Conservation (phyloP, 192 early-diverging fungal species). For the Coemansia sp. region DNA sequence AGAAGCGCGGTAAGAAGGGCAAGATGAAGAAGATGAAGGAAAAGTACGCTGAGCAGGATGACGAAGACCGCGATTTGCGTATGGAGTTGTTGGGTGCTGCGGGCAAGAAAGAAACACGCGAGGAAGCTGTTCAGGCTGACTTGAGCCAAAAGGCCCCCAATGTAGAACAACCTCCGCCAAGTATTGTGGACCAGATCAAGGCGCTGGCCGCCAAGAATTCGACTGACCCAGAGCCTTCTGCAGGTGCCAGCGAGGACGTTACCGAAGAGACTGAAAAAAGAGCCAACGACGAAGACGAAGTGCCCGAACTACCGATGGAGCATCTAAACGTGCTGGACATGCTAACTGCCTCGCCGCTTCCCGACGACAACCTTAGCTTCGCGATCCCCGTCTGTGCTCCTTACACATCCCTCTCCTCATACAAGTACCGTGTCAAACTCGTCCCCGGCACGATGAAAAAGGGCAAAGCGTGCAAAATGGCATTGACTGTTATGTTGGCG, state of each 20-base stretch:
- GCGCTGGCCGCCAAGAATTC: constrained; percentile 4
- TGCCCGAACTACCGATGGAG: constrained; percentile 30
- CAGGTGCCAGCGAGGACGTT: background rate
- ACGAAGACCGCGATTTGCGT: constrained; percentile 82
- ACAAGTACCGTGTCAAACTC: constrained; percentile 95
- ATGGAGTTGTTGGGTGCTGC: constrained; percentile 76
- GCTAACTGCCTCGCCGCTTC: constrained; percentile 74
- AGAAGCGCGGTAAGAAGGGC: constrained; percentile 78
- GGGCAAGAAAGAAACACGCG: constrained; percentile 43
- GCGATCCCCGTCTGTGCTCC: constrained; percentile 95
- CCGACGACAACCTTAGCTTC: constrained; percentile 74
- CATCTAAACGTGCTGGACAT: constrained; percentile 69
- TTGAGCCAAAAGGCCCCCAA: background rate
- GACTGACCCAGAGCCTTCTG: background rate
- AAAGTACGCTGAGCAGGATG: constrained; percentile 90
- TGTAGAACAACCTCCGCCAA: constrained; percentile 5
- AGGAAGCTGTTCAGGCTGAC: background rate
- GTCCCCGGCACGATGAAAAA: constrained; percentile 86
- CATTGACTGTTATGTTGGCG: constrained; percentile 41
- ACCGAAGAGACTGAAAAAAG: background rate
- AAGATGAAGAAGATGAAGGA: constrained; percentile 90
- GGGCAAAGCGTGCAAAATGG: constrained; percentile 77
- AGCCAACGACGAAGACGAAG: constrained; percentile 28
- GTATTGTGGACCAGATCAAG: constrained; percentile 26
- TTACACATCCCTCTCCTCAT: constrained; percentile 77